These are phyloP conservation scores for Calocybe gambosa DNA, from an alignment of 1,284 basidiomycete genomes.

Conservation along the genomic window DNA sequence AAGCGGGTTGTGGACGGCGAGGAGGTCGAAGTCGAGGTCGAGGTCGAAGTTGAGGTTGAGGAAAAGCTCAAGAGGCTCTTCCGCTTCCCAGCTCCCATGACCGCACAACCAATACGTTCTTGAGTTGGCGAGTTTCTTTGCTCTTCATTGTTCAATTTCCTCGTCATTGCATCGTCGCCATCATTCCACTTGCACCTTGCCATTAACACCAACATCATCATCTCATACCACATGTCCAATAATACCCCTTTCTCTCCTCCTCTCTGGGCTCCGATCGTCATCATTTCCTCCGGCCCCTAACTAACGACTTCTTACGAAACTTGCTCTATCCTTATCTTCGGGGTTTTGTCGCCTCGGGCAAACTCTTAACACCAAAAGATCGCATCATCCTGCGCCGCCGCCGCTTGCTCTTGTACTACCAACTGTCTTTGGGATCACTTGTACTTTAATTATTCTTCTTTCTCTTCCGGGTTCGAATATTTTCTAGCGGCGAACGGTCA, in stretches of 20 bases:
- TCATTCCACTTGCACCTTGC: conserved; percentile 6
- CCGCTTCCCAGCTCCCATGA: conserved; percentile 23
- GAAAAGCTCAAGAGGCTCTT: conserved; percentile 31
- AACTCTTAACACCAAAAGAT: neutral
- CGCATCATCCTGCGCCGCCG: conserved; percentile 6
- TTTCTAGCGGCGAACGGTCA: conserved; percentile 10
- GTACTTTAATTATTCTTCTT: conserved; percentile 10
- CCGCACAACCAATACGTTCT: conserved; percentile 2
- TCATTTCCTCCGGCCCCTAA: neutral
- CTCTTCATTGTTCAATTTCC: neutral
- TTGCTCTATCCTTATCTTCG: conserved; percentile 15
- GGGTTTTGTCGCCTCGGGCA: neutral
- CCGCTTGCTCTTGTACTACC: conserved; percentile 11
- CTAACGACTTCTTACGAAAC: conserved; percentile 5
- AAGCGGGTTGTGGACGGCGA: conserved; percentile 49
- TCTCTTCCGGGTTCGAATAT: conserved; percentile 2
- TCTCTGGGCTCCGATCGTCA: neutral
- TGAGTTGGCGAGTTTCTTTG: neutral
- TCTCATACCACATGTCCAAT: conserved; percentile 15
- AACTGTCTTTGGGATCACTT: conserved; percentile 5
- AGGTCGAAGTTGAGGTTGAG: conserved; percentile 42
- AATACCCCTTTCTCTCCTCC: conserved; percentile 5
- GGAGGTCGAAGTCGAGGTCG: conserved; percentile 46
- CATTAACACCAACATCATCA: neutral
- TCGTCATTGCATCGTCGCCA: conserved; percentile 11